Conservation (phyloP, 1,284 basidiomycete genomes). For the Leucoagaricus sp. region DNA sequence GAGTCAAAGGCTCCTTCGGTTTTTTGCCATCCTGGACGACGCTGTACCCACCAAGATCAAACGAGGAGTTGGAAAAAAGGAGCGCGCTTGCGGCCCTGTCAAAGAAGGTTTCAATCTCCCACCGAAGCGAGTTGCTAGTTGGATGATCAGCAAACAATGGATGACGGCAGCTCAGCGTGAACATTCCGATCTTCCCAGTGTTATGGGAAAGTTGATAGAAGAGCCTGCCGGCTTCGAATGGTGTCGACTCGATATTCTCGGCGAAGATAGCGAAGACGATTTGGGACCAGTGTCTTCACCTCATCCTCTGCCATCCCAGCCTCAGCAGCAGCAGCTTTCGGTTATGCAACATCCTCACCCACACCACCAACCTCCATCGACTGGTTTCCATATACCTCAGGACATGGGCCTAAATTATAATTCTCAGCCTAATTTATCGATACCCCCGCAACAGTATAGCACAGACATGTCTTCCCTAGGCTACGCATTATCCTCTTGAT, state of each 20-base stretch:
- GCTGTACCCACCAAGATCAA: constrained; percentile 46
- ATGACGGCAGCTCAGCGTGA: constrained; percentile 37
- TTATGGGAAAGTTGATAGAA: constrained; percentile 43
- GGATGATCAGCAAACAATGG: constrained; percentile 78
- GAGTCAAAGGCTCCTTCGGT: constrained; percentile 55
- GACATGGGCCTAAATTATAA: constrained; percentile 15
- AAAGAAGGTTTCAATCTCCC: constrained; percentile 64
- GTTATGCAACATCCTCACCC: constrained; percentile 7
- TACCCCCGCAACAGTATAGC: constrained; percentile 29
- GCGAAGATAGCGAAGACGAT: constrained; percentile 53
- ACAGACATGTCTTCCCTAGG: constrained; percentile 23
- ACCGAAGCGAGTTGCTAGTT: constrained; percentile 60
- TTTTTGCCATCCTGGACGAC: constrained; percentile 57
- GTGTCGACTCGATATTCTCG: constrained; percentile 47
- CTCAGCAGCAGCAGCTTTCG: constrained; percentile 1
- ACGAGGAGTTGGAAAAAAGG: constrained; percentile 54
- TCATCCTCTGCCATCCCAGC: not conserved
- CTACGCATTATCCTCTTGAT: constrained; percentile 18
- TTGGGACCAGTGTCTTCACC: not conserved
- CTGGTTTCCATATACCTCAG: constrained; percentile 15
- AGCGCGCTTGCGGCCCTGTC: constrained; percentile 51
- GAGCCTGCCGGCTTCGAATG: constrained; percentile 52
- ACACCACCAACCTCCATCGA: constrained; percentile 8
- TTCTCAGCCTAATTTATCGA: constrained; percentile 19
- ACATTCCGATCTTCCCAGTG: constrained; percentile 47